Evolutionary conservation across 164 flowering plant genomes (phyloP), one percentile per base, ranked within the genome.

Genomic region (Taxillus chinensis): DNA sequence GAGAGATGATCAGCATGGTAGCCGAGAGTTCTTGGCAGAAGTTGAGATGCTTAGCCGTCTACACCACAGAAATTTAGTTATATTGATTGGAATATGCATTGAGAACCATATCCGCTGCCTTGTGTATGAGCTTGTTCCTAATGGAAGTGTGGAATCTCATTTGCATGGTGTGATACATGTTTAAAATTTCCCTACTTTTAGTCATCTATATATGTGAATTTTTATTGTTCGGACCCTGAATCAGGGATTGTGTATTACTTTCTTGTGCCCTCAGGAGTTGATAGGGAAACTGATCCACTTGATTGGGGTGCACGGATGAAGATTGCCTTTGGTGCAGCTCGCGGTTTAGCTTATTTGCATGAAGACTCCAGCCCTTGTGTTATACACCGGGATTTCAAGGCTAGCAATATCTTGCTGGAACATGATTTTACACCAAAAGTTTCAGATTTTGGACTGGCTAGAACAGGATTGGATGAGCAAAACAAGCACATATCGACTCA

Each of bases 391-490:
- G 90, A 85, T 76, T 83, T 83, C 73, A 85, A 85, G 73, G 69
- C 87, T n/a, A 83, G 87, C 68, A 85, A 85, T 75, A 85, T 85
- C 67, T 76, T 85, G 71, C 51, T 86, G 62, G 92, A 86, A 61
- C 63, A 75, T 70, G 92, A 86, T 65, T 84, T 78, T 58, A 82
- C 86, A 6, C 86, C 92, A 15, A 84, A 81, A 69, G 84, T 86
- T 58, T 82, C 89, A n/a, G 89, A 86, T 63, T 86, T 86, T 68
- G 92, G 92, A 45, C 69, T 86, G 73, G 92, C 92, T 67, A 76
- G 82, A 70, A 55, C 84, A 14, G 86, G 85, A 48, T 5, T 76
- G 65, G 89, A 83, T 5, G 85, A 79, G 65, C 81, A 70, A 62
- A 74, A 72, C 71, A 75, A 69, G 54, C 81, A 73, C 49, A 71